A percentile compares a stretch with the other conserved stretches of the same genome.
phyloP scores from a whole-genome alignment of 768 basidiomycete genomes.

The Panus rudis region DNA sequence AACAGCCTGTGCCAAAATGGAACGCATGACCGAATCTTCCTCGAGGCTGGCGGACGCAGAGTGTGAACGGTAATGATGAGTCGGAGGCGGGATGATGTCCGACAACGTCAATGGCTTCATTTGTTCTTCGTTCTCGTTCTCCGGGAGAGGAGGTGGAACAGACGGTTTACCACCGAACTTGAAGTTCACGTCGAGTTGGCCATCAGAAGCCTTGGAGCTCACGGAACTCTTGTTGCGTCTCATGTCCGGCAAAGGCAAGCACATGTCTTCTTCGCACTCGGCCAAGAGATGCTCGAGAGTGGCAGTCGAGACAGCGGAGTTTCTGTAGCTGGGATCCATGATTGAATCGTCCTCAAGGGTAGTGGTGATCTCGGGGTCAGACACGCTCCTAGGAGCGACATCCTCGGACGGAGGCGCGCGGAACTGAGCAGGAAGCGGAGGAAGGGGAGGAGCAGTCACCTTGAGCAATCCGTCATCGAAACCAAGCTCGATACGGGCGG shows the following conservation, averaged over 20 bases:
- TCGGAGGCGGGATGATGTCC: constrained; percentile 67
- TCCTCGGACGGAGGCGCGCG: constrained; percentile 15
- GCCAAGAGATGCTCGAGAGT: constrained; percentile 19
- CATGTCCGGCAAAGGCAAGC: constrained; percentile 26
- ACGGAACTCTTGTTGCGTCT: constrained; percentile 24
- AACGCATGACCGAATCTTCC: constrained; percentile 25
- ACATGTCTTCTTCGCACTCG: constrained; percentile 24
- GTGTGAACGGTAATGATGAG: constrained; percentile 42
- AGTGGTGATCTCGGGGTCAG: constrained; percentile 9
- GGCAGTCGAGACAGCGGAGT: constrained; percentile 15
- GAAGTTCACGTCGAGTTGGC: constrained; percentile 65
- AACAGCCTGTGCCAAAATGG: constrained; percentile 16
- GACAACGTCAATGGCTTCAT: constrained; percentile 49
- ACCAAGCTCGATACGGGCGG: constrained; percentile 57
- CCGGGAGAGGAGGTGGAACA: constrained; percentile 3
- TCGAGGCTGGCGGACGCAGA: constrained; percentile 26
- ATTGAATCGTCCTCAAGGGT: constrained; percentile 9
- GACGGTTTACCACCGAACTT: constrained; percentile 56
- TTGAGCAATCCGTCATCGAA: constrained; percentile 29
- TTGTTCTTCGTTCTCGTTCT: constrained; percentile 11
- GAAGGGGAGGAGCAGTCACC: constrained; percentile 47
- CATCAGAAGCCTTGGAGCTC: constrained; percentile 47
- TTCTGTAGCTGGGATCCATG: constrained; percentile 5
- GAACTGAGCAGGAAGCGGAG: constrained; percentile 20
- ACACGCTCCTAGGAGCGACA: constrained; percentile 18